Conservation (phyloP, 2,329 filamentous ascomycete species). For the Hyphodiscus sp. region DNA sequence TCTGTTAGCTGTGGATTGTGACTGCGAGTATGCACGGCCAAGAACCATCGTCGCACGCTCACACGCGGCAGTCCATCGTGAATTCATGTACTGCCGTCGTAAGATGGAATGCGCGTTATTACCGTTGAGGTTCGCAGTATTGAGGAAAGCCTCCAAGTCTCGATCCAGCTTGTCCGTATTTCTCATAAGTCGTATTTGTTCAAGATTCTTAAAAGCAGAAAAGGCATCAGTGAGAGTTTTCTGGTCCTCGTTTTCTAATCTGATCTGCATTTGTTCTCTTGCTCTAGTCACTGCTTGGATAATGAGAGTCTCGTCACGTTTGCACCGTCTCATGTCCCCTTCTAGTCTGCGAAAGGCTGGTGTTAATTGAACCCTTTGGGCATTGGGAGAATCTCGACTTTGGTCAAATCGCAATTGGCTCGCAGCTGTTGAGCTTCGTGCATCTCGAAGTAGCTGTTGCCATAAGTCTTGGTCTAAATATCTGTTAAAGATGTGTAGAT, state of each 20-base stretch:
- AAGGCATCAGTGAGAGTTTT: slow-evolving; percentile 20
- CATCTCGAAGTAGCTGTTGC: neutral
- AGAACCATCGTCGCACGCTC: slow-evolving; percentile 54
- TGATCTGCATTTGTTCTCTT: slow-evolving; percentile 20
- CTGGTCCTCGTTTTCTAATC: slow-evolving; percentile 16
- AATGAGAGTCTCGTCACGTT: slow-evolving; percentile 13
- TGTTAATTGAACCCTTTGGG: slow-evolving; percentile 8
- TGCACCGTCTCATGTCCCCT: slow-evolving; percentile 4
- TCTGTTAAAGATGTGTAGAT: slow-evolving; percentile 1
- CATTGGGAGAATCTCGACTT: neutral
- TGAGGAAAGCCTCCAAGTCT: slow-evolving; percentile 44
- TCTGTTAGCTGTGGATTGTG: slow-evolving; percentile 39
- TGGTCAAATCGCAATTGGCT: neutral
- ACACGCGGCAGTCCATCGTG: slow-evolving; percentile 57
- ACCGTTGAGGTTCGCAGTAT: no score
- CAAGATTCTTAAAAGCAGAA: slow-evolving; percentile 49
- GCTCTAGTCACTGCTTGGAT: slow-evolving; percentile 16
- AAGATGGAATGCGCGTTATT: slow-evolving; percentile 36
- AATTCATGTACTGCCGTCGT: slow-evolving; percentile 39
- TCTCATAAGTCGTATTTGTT: slow-evolving; percentile 58
- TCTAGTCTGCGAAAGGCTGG: slow-evolving; percentile 7
- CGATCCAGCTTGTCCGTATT: slow-evolving; percentile 54
- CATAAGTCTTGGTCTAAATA: neutral
- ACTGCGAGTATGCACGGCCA: slow-evolving; percentile 48
- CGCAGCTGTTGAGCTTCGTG: neutral